Percentiles rank a stretch among this genome's conserved stretches.
Evolutionary conservation across 305 asterid genomes (phyloP).

Genomic region (Fraxinus nigra): DNA sequence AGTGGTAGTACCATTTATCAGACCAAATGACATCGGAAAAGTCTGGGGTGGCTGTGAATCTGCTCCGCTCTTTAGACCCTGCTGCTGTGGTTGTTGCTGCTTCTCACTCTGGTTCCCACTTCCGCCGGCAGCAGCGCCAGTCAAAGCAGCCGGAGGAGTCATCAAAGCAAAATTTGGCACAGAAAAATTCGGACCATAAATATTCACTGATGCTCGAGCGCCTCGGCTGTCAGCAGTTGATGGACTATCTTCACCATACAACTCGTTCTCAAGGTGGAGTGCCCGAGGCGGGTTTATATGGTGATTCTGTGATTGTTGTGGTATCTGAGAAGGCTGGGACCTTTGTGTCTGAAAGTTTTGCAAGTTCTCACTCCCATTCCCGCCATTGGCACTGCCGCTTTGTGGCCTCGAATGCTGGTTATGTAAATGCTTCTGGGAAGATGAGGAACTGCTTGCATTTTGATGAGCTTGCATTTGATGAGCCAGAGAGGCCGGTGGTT

Average conservation of each 20-base stretch:
- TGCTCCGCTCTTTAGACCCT: slow-evolving; percentile 42
- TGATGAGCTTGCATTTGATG: slow-evolving; percentile 54
- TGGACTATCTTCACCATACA: slow-evolving; percentile 62
- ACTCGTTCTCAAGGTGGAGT: slow-evolving; percentile 58
- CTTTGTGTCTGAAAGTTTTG: slow-evolving; percentile 54
- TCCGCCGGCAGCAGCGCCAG: slow-evolving; percentile 23
- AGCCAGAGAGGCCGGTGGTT: slow-evolving; percentile 38
- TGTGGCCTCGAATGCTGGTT: slow-evolving; percentile 48
- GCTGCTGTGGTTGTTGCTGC: slow-evolving; percentile 39
- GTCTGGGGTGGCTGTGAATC: slow-evolving; percentile 45
- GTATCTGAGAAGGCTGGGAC: slow-evolving; percentile 37
- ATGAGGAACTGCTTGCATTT: slow-evolving; percentile 53
- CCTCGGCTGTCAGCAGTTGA: slow-evolving; percentile 57
- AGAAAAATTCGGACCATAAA: slow-evolving; percentile 63
- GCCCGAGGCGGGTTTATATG: slow-evolving; percentile 33
- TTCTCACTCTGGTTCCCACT: slow-evolving; percentile 35
- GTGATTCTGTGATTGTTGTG: slow-evolving; percentile 47
- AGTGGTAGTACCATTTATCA: slow-evolving; percentile 34
- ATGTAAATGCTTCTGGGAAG: slow-evolving; percentile 78
- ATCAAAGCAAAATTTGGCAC: slow-evolving; percentile 71
- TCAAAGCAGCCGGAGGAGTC: slow-evolving; percentile 49
- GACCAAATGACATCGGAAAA: slow-evolving; percentile 46
- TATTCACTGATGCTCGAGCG: slow-evolving; percentile 51
- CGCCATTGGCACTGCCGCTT: slow-evolving; percentile 31
- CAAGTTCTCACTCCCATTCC: slow-evolving; percentile 37